These are phyloP conservation scores for Talaromyces rugulosus DNA, from an alignment of 2,329 filamentous ascomycete genomes.

Conservation along the genomic window DNA sequence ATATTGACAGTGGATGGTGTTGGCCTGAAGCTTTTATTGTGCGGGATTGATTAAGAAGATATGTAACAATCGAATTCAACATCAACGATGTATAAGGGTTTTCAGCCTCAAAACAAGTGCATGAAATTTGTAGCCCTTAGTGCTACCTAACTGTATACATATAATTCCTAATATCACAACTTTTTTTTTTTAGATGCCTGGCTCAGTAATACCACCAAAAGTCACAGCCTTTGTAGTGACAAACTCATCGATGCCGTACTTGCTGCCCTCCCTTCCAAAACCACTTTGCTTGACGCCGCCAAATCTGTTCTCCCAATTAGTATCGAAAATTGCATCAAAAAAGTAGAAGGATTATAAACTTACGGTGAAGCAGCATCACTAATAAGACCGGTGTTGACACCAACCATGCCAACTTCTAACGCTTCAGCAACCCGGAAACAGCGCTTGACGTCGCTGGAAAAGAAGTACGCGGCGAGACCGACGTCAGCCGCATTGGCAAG, in stretches of 20 bases:
- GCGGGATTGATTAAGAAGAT: no score
- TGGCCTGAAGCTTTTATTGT: no score
- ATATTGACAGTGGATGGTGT: no score
- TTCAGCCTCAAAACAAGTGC: not conserved
- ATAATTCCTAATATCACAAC: not conserved
- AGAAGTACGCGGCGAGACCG: constrained; percentile 93
- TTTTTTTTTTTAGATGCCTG: constrained; percentile 19
- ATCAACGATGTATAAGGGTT: no score
- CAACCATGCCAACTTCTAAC: constrained; percentile 48
- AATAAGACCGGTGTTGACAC: constrained; percentile 67
- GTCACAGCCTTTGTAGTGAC: constrained; percentile 67
- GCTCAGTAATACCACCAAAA: constrained; percentile 59
- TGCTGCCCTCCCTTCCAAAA: constrained; percentile 73
- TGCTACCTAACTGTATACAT: not conserved
- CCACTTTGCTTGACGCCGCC: constrained; percentile 80
- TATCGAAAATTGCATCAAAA: not conserved
- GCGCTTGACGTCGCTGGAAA: constrained; percentile 59
- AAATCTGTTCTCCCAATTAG: constrained; percentile 47
- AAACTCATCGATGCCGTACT: constrained; percentile 75
- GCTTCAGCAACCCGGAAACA: constrained; percentile 59
- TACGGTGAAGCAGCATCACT: constrained; percentile 50
- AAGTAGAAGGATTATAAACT: constrained; percentile 18
- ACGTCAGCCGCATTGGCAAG: constrained; percentile 80
- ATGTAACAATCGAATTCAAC: no score
- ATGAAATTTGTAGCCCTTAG: not conserved